phyloP scores from a whole-genome alignment of 1,139 yeast genomes.

The Scheffersomyces cryptocercus region DNA sequence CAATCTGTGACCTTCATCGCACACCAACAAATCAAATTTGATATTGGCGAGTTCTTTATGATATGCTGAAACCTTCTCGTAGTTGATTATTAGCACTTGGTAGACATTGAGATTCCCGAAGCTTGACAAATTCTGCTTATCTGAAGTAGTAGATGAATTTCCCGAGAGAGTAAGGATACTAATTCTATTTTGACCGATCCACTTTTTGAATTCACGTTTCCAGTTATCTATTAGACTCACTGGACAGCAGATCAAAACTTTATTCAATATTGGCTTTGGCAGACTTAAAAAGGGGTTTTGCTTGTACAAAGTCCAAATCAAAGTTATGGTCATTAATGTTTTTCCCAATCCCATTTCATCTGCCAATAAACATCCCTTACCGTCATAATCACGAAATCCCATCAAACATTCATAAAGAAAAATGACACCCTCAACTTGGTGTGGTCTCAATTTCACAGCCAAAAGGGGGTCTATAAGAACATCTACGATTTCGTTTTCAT shows the following conservation, averaged over 20 bases:
- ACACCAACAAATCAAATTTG: conserved; percentile 71
- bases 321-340: conserved; percentile 79
- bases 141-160: conserved; percentile 40
- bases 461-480: conserved; percentile 74
- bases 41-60: conserved; percentile 53
- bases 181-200: conserved; percentile 74
- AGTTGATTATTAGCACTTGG: conserved; percentile 83
- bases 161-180: conserved; percentile 57
- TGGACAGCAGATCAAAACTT: conserved; percentile 84
- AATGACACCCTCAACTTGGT: conserved; percentile 79
- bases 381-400: conserved; percentile 56
- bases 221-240: conserved; percentile 87
- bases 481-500: conserved; percentile 30
- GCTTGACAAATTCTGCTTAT: conserved; percentile 56
- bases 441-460: conserved; percentile 63
- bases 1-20: conserved; percentile 94
- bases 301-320: conserved; percentile 80
- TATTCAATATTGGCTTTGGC: conserved; percentile 42
- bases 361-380: conserved; percentile 78
- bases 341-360: conserved; percentile 99
- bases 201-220: conserved; percentile 84
- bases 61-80: conserved; percentile 71
- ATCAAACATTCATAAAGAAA: conserved; percentile 82
- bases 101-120: conserved; percentile 74
- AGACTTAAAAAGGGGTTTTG: conserved; percentile 59